Percentiles rank a stretch among this genome's conserved stretches.
Evolutionary conservation across 805 yeast genomes (phyloP).

Genomic region (Candida andamanensis): DNA sequence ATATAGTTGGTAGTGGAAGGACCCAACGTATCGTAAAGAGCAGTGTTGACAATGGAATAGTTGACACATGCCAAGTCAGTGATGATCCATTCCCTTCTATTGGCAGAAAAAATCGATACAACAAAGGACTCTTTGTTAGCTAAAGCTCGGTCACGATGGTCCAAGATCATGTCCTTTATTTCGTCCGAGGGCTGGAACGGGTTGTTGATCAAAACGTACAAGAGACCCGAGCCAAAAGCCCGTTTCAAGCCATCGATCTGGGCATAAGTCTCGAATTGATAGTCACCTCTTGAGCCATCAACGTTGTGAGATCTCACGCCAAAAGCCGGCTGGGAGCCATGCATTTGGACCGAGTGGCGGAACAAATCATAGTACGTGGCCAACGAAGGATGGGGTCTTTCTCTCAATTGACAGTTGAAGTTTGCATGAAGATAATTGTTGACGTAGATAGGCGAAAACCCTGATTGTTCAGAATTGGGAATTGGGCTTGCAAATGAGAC

Average conservation of each 20-base stretch:
- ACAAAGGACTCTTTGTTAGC: conserved; percentile 35
- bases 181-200: conserved; percentile 24
- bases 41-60: conserved; percentile 32
- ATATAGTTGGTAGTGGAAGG: conserved; percentile 60
- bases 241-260: conserved; percentile 19
- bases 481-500: conserved; percentile 7
- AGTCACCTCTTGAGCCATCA: conserved; percentile 28
- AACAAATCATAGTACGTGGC: conserved; percentile 43
- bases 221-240: conserved; percentile 36
- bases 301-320: conserved; percentile 35
- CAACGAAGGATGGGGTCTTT: conserved; percentile 39
- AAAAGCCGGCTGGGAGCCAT: conserved; percentile 37
- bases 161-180: conserved; percentile 17
- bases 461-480: conserved; percentile 17
- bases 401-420: conserved; percentile 18
- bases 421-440: conserved; percentile 15
- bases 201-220: conserved; percentile 27
- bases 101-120: conserved; percentile 52
- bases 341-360: conserved; percentile 32
- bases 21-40: conserved; percentile 36
- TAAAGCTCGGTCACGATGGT: conserved; percentile 5
- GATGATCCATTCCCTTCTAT: conserved; percentile 64
- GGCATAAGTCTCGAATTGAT: conserved; percentile 22
- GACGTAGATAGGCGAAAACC: conserved; percentile 27
- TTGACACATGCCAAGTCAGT: conserved; percentile 65